Evolutionary conservation across 108 stramenopile genomes (phyloP).

Genomic region (Aurantiochytrium sp.): DNA sequence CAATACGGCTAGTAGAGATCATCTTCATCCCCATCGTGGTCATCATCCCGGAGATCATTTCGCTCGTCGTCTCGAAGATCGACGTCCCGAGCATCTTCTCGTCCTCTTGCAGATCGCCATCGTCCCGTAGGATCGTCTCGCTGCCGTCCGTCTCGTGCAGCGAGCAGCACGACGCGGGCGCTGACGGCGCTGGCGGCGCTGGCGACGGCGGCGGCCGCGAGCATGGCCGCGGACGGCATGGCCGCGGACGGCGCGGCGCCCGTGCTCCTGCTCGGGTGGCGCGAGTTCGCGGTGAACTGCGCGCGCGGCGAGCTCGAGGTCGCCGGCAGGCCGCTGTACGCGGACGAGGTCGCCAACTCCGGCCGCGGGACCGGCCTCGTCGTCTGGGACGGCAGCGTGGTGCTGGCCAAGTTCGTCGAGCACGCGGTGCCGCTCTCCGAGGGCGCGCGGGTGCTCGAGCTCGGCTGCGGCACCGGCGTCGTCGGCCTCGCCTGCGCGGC

Average conservation of each 20-base stretch:
- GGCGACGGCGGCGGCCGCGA: no score
- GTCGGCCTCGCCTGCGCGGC: not conserved
- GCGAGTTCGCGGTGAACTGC: not conserved
- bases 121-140: no score
- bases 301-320: not conserved
- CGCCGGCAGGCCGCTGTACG: not conserved
- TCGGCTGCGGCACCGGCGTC: constrained; percentile 10
- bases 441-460: not conserved
- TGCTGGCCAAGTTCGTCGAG: constrained; percentile 34
- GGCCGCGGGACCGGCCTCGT: not conserved
- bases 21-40: no score
- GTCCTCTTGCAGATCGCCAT: no score
- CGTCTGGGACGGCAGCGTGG: constrained; percentile 25
- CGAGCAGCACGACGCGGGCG: no score
- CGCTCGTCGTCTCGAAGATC: no score
- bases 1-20: no score
- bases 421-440: not conserved
- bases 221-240: not conserved
- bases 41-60: no score
- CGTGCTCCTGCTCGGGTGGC: not conserved
- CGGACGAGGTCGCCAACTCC: not conserved
- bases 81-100: no score
- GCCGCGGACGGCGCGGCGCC: not conserved
- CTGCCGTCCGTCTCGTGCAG: no score
- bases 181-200: no score